Evolutionary conservation across 176 grass and related monocot genomes (phyloP).

Genomic region (Eleusine coracana): DNA sequence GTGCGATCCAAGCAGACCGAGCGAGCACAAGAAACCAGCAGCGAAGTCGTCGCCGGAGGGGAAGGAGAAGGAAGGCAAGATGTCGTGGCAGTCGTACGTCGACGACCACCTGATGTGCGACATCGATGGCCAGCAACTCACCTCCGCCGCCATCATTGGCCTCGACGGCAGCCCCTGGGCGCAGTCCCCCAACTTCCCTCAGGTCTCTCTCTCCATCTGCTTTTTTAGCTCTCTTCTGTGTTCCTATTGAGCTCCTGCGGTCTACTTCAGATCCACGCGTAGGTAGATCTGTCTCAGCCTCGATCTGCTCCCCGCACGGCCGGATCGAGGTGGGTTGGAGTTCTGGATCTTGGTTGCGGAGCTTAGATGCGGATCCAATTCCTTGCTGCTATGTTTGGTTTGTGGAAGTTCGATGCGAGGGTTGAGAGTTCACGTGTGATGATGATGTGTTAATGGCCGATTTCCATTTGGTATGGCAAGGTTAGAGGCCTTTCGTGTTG

Average conservation of each 20-base stretch:
- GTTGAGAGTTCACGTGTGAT: not conserved
- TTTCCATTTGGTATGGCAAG: not conserved
- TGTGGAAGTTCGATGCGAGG: not conserved
- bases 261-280: slow-evolving; percentile 37
- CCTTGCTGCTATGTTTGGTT: not conserved
- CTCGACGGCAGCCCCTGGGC: slow-evolving; percentile 76
- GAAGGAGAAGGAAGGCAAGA: slow-evolving; percentile 36
- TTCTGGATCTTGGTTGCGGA: slow-evolving; percentile 36
- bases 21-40: not conserved
- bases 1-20: slow-evolving; percentile 53
- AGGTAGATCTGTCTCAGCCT: slow-evolving; percentile 19
- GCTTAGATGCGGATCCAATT: slow-evolving; percentile 20
- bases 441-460: not conserved
- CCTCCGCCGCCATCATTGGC: slow-evolving; percentile 74
- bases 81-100: slow-evolving; percentile 91
- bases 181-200: slow-evolving; percentile 59
- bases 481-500: not conserved
- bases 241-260: not conserved
- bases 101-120: slow-evolving; percentile 94
- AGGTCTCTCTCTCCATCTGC: slow-evolving; percentile 20
- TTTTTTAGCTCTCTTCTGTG: not conserved
- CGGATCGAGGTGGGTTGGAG: slow-evolving; percentile 19
- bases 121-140: slow-evolving; percentile 66
- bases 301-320: not conserved
- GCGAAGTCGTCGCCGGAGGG: slow-evolving; percentile 27